These are phyloP conservation scores for Myriangium duriaei DNA, from an alignment of 2,329 filamentous ascomycete genomes.

Conservation along the genomic window DNA sequence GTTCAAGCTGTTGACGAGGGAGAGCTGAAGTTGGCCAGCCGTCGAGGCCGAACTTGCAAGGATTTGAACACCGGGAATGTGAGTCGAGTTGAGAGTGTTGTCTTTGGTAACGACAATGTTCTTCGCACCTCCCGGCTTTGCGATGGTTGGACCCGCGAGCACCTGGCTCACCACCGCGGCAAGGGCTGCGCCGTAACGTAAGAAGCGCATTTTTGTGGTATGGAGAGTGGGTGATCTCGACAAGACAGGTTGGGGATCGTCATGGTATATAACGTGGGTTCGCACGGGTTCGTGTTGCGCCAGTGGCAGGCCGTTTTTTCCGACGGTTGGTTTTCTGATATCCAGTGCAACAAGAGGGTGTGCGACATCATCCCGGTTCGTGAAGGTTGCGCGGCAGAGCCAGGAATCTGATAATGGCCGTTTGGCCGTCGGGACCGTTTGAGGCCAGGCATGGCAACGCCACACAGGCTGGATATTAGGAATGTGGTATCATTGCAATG, in stretches of 20 bases:
- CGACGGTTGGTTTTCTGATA: background rate
- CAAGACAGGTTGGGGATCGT: background rate
- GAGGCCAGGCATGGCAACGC: background rate
- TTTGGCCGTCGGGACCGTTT: background rate
- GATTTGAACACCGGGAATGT: slow-evolving; percentile 6
- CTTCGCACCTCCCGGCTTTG: slow-evolving; percentile 14
- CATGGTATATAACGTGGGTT: too few species aligned
- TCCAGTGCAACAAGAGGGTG: background rate
- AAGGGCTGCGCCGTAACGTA: background rate
- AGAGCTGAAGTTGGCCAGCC: slow-evolving; percentile 11
- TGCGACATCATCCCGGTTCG: background rate
- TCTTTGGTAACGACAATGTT: slow-evolving; percentile 17
- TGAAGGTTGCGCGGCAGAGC: too few species aligned
- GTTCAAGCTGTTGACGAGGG: slow-evolving; percentile 34
- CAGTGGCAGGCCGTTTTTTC: background rate
- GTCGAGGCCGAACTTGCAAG: slow-evolving; percentile 1
- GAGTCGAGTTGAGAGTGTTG: slow-evolving; percentile 18
- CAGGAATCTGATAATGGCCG: background rate
- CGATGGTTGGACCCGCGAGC: slow-evolving; percentile 15
- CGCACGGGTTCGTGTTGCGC: background rate
- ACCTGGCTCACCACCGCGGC: slow-evolving; percentile 9
- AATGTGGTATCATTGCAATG: background rate
- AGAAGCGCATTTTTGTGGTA: slow-evolving; percentile 1
- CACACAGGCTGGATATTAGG: background rate
- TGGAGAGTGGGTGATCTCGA: background rate